A percentile compares a stretch with the other conserved stretches of the same genome.
These are phyloP conservation scores for Wickerhamiella siamensis DNA, from an alignment of 805 yeast species.

Conservation along the genomic window DNA sequence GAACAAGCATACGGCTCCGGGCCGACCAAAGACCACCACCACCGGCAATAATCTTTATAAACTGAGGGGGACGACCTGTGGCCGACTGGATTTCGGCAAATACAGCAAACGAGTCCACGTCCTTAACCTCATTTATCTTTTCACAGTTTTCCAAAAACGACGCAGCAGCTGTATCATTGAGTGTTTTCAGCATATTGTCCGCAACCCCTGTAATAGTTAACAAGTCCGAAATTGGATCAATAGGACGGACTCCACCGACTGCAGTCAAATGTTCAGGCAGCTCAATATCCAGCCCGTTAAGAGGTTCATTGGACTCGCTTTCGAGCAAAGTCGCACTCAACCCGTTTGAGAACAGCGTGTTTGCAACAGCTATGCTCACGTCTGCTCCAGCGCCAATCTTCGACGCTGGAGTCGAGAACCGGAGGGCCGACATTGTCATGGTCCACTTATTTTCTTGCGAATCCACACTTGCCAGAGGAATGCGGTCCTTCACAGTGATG, in stretches of 20 bases:
- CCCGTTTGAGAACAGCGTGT: conserved; percentile 23
- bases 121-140: conserved; percentile 8
- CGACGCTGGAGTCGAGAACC: conserved; percentile 9
- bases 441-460: conserved; percentile 9
- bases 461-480: conserved; percentile 3
- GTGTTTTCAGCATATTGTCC: conserved; percentile 45
- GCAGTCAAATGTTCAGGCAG: conserved; percentile 5
- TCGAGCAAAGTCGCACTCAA: conserved; percentile 12
- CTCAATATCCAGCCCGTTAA: conserved; percentile 13
- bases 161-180: conserved; percentile 45
- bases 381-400: conserved; percentile 5
- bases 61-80: conserved; percentile 10
- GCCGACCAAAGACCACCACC: conserved; percentile 73
- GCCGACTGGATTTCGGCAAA: conserved; percentile 15
- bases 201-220: conserved; percentile 35
- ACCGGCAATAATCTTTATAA: conserved; percentile 50
- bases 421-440: conserved; percentile 10
- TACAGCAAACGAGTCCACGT: conserved; percentile 13
- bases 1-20: conserved; percentile 47
- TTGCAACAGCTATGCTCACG: conserved; percentile 22
- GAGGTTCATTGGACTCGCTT: conserved; percentile 5
- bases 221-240: conserved; percentile 10
- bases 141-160: conserved; percentile 31
- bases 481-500: conserved; percentile 15
- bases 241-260: conserved; percentile 10